Percentiles rank a stretch among this genome's conserved stretches.
Evolutionary conservation across 768 basidiomycete species (phyloP).

Genomic region (Tricholoma sp.): DNA sequence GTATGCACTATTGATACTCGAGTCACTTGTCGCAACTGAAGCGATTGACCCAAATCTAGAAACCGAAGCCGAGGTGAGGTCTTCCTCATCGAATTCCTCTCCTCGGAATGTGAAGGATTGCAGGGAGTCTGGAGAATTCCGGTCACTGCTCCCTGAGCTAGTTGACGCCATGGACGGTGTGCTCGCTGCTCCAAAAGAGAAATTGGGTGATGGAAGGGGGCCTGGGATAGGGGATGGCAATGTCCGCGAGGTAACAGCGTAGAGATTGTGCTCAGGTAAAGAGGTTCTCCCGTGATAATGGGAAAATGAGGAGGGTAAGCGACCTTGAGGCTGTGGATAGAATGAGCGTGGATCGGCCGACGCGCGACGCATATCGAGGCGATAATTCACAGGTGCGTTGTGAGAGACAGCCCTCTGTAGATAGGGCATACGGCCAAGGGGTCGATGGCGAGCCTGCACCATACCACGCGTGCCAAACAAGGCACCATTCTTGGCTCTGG

Average conservation of each 20-base stretch:
- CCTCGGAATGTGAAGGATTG: constrained; percentile 42
- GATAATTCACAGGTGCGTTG: constrained; percentile 28
- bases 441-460: constrained; percentile 27
- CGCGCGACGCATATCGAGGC: constrained; percentile 35
- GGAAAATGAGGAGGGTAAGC: constrained; percentile 41
- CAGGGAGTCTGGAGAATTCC: constrained; percentile 49
- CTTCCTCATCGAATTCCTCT: constrained; percentile 52
- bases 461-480: constrained; percentile 36
- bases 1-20: constrained; percentile 46
- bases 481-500: constrained; percentile 47
- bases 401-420: constrained; percentile 16
- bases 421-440: constrained; percentile 22
- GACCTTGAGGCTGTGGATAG: constrained; percentile 28
- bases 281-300: constrained; percentile 41
- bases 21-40: constrained; percentile 56
- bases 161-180: constrained; percentile 46
- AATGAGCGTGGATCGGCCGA: constrained; percentile 36
- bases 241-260: constrained; percentile 42
- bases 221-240: constrained; percentile 44
- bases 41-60: constrained; percentile 60
- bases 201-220: constrained; percentile 56
- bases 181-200: constrained; percentile 58
- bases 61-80: constrained; percentile 37
- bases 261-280: constrained; percentile 46
- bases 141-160: constrained; percentile 45